A percentile compares a stretch with the other conserved stretches of the same genome.
Evolutionary conservation across 2,329 filamentous ascomycete genomes (phyloP).

Genomic region (Apiospora phragmitis): DNA sequence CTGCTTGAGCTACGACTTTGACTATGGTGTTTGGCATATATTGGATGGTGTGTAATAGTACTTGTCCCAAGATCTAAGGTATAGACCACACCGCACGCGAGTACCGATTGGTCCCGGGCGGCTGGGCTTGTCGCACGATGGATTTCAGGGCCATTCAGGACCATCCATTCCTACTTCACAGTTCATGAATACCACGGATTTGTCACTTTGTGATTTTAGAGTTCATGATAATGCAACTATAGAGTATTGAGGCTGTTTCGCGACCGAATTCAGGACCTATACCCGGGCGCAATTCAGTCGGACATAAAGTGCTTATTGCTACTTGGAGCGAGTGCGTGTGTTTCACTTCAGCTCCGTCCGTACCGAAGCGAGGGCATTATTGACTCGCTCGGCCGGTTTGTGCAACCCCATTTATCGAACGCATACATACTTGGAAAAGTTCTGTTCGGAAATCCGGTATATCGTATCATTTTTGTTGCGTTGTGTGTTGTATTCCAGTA

Average conservation of each 20-base stretch:
- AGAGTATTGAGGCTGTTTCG: not conserved
- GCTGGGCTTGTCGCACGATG: not conserved
- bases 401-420: not conserved
- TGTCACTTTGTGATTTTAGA: not conserved
- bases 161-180: not conserved
- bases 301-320: not conserved
- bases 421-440: not conserved
- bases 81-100: not conserved
- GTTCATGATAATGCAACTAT: not conserved
- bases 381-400: not conserved
- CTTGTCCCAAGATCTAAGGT: not conserved
- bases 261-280: not conserved
- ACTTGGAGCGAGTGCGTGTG: not conserved
- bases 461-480: not conserved
- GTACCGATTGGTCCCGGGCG: conserved; percentile 5
- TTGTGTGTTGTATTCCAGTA: not conserved
- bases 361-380: not conserved
- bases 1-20: not conserved
- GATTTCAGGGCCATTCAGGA: not conserved
- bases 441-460: not conserved
- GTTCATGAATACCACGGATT: not conserved
- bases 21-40: not conserved
- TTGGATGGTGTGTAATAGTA: not conserved
- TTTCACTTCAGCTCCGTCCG: conserved; percentile 1
- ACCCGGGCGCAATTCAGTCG: not conserved